These are phyloP conservation scores for Phaeoacremonium minimum DNA, from an alignment of 2,329 filamentous ascomycete genomes.

Conservation along the genomic window DNA sequence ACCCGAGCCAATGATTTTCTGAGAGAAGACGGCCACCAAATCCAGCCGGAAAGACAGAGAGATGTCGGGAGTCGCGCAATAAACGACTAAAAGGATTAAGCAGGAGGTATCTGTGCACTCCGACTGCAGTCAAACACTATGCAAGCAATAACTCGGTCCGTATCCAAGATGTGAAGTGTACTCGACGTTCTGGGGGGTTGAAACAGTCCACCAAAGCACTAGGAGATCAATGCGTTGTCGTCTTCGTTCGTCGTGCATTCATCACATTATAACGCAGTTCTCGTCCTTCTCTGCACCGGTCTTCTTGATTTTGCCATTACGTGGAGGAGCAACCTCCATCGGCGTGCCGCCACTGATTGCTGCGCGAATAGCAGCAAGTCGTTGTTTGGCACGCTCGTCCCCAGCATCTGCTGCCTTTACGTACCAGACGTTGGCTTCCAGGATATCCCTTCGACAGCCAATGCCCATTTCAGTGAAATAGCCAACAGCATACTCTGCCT, in stretches of 20 bases:
- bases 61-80: no score
- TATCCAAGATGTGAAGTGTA: no score
- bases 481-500: slow-evolving; percentile 89
- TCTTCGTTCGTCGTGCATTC: background rate
- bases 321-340: slow-evolving; percentile 52
- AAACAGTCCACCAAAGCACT: no score
- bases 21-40: no score
- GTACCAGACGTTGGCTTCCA: slow-evolving; percentile 98
- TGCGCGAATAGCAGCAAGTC: slow-evolving; percentile 79
- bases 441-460: slow-evolving; percentile 86
- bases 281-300: slow-evolving; percentile 36
- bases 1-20: no score
- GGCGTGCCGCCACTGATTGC: slow-evolving; percentile 63
- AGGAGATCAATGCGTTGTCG: no score
- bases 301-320: slow-evolving; percentile 48
- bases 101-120: no score
- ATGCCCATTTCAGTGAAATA: slow-evolving; percentile 99
- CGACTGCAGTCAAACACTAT: no score
- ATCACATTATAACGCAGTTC: slow-evolving; percentile 57
- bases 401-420: slow-evolving; percentile 91
- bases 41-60: no score
- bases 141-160: no score
- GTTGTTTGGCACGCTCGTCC: slow-evolving; percentile 82
- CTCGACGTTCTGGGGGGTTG: no score
- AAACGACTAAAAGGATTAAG: no score